These are phyloP conservation scores for Trichoderma sp. DNA, from an alignment of 2,329 filamentous ascomycete species.

Conservation along the genomic window DNA sequence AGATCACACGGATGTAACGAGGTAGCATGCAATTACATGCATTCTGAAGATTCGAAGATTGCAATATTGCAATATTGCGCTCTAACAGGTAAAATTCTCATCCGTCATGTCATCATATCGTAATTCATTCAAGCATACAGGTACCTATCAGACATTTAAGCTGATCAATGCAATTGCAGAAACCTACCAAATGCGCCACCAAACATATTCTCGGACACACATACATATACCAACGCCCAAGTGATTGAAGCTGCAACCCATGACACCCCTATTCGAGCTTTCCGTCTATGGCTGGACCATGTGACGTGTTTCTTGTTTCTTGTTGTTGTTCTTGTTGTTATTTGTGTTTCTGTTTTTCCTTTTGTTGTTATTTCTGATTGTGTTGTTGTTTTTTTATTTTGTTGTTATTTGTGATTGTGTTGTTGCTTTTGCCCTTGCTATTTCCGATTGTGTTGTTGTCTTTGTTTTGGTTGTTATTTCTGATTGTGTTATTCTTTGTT, in stretches of 20 bases:
- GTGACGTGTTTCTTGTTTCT: neutral
- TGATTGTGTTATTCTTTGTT: neutral
- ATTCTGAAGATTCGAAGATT: neutral
- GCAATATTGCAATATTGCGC: neutral
- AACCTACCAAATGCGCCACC: neutral
- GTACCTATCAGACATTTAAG: neutral
- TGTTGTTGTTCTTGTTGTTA: neutral
- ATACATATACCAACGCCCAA: neutral
- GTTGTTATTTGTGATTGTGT: neutral
- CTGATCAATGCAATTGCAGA: neutral
- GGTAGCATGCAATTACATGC: too few relatives aligned
- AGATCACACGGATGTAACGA: neutral
- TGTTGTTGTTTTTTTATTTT: neutral
- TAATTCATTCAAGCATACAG: neutral
- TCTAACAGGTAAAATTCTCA: neutral
- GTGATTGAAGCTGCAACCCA: neutral
- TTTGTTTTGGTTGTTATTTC: neutral
- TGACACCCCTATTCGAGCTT: too few relatives aligned
- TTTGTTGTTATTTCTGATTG: neutral
- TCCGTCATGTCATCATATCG: neutral
- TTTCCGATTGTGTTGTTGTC: neutral
- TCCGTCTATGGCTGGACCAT: neutral
- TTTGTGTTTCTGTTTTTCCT: neutral
- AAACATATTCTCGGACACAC: neutral
- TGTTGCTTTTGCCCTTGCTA: neutral